phyloP scores from a whole-genome alignment of 1,284 basidiomycete species.

The Veloporphyrellus conicus region DNA sequence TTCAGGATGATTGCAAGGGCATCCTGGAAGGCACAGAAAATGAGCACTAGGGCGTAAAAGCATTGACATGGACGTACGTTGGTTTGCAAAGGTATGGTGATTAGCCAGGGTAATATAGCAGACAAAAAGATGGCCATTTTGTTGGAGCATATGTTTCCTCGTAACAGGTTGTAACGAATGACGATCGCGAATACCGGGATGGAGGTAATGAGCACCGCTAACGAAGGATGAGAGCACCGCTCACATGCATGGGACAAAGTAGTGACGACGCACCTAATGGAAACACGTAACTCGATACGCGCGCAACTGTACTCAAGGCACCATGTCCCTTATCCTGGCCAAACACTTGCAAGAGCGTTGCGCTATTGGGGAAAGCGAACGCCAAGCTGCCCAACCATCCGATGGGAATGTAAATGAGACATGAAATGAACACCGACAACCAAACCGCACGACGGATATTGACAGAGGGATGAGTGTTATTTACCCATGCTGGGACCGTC shows the following conservation, averaged over 20 bases:
- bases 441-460: conserved; percentile 22
- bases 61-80: conserved; percentile 16
- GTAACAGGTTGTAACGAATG: conserved; percentile 25
- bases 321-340: conserved; percentile 2
- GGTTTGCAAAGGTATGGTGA: conserved; percentile 26
- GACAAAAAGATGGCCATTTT: conserved; percentile 26
- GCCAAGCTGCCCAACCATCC: conserved; percentile 25
- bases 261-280: conserved; percentile 16
- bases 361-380: conserved; percentile 5
- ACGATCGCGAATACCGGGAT: conserved; percentile 25
- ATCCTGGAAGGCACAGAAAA: conserved; percentile 1
- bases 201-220: conserved; percentile 28
- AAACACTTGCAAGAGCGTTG: conserved; percentile 21
- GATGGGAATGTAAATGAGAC: conserved; percentile 23
- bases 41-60: not conserved
- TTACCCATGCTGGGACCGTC: conserved; percentile 27
- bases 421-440: conserved; percentile 22
- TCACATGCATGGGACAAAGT: not conserved
- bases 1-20: conserved; percentile 19
- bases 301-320: conserved; percentile 6
- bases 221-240: not conserved
- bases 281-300: conserved; percentile 22
- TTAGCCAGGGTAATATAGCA: conserved; percentile 22
- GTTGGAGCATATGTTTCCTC: conserved; percentile 26
- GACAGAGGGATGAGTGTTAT: conserved; percentile 24